Evolutionary conservation across 2,329 filamentous ascomycete species (phyloP).

Genomic region (Diplodia seriata): DNA sequence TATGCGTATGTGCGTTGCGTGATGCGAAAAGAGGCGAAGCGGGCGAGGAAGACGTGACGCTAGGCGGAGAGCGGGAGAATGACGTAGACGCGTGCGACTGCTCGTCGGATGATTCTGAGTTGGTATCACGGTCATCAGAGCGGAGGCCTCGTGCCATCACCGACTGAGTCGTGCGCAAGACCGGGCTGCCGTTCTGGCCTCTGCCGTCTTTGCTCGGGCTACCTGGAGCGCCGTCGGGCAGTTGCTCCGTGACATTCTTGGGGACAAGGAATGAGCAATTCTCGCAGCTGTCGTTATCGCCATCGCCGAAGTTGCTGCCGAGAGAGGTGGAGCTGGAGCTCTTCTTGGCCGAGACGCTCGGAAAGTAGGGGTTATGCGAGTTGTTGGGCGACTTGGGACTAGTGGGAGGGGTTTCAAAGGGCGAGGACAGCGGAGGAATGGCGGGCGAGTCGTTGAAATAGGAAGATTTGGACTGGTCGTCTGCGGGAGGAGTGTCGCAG

Average conservation of each 20-base stretch:
- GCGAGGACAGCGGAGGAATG: conserved; percentile 44
- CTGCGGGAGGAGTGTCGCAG: conserved; percentile 51
- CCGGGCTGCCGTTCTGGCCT: conserved; percentile 60
- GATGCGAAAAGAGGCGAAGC: conserved; percentile 54
- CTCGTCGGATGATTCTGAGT: conserved; percentile 45
- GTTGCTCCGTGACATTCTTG: conserved; percentile 59
- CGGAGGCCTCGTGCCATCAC: conserved; percentile 57
- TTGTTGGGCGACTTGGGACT: conserved; percentile 48
- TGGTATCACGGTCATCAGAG: conserved; percentile 33
- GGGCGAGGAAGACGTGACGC: conserved; percentile 45
- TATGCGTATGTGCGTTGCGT: conserved; percentile 58
- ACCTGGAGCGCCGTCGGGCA: conserved; percentile 61
- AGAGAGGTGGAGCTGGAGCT: conserved; percentile 41
- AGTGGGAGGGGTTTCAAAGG: conserved; percentile 51
- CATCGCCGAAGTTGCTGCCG: conserved; percentile 45
- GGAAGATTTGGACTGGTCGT: conserved; percentile 45
- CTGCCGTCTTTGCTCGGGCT: conserved; percentile 58
- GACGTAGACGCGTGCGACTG: conserved; percentile 48
- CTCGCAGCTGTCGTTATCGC: conserved; percentile 62
- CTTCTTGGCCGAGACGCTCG: conserved; percentile 42
- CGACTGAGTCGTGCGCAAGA: conserved; percentile 61
- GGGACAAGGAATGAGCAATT: conserved; percentile 65
- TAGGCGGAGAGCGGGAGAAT: conserved; percentile 38
- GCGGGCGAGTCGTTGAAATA: conserved; percentile 42
- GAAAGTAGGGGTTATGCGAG: conserved; percentile 58